Percentiles rank a stretch among this genome's conserved stretches.
Conservation (phyloP, 1,284 basidiomycete genomes). For the Trichosporon faecale region DNA sequence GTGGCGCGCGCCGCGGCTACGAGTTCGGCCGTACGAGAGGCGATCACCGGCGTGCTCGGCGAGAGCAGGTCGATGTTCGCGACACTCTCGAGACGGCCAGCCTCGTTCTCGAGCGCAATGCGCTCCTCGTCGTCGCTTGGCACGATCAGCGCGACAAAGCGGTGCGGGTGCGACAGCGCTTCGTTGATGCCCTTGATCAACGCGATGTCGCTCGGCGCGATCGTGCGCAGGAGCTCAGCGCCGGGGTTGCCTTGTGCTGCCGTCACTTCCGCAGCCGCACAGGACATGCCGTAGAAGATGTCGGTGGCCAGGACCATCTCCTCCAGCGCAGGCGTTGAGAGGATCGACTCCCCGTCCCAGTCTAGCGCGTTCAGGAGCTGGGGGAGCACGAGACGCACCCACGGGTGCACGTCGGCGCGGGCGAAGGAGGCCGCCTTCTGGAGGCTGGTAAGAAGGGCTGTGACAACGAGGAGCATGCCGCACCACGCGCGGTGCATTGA, state of each 20-base stretch:
- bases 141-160: constrained; percentile 74
- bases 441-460: constrained; percentile 62
- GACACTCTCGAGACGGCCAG: constrained; percentile 58
- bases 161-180: constrained; percentile 83
- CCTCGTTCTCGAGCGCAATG: constrained; percentile 63
- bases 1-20: constrained; percentile 67
- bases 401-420: constrained; percentile 76
- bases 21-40: constrained; percentile 65
- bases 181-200: constrained; percentile 87
- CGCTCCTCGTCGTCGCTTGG: constrained; percentile 64
- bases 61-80: constrained; percentile 53
- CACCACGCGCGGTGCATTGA: constrained; percentile 79
- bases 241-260: constrained; percentile 46
- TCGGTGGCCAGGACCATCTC: constrained; percentile 75
- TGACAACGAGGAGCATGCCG: constrained; percentile 74
- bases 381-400: constrained; percentile 76
- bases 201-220: constrained; percentile 63
- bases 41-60: constrained; percentile 65
- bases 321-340: constrained; percentile 69
- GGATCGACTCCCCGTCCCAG: constrained; percentile 72
- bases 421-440: constrained; percentile 67
- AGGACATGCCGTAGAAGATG: constrained; percentile 66
- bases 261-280: constrained; percentile 54
- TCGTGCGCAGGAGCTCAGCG: constrained; percentile 59
- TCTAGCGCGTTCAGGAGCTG: constrained; percentile 73